Conservation (phyloP, 2,329 filamentous ascomycete species). For the Fusarium sp. region DNA sequence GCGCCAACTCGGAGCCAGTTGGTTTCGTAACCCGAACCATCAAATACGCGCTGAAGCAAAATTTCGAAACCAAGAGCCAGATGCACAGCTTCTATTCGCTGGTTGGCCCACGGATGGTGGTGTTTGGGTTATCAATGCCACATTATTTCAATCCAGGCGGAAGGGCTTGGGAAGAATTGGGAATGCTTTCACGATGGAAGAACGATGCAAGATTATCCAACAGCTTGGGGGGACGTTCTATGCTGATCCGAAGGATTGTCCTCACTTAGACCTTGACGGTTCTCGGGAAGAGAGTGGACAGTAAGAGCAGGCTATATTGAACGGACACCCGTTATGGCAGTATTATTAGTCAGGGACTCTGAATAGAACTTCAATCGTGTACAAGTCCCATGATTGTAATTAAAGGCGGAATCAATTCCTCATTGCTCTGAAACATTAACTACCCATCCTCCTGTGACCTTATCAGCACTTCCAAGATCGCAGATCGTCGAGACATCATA, state of each 20-base stretch:
- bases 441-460: too few relatives aligned
- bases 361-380: too few relatives aligned
- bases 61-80: background rate
- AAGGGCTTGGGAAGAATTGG: background rate
- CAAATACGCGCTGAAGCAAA: background rate
- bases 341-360: too few relatives aligned
- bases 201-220: background rate
- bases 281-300: background rate
- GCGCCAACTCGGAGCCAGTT: background rate
- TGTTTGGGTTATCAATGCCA: background rate
- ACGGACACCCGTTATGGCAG: too few relatives aligned
- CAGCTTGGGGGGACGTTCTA: background rate
- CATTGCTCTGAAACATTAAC: too few relatives aligned
- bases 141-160: background rate
- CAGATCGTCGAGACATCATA: too few relatives aligned
- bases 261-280: background rate
- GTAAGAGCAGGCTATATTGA: background rate
- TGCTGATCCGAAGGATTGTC: background rate
- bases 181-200: slow-evolving; percentile 2
- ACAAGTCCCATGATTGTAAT: too few relatives aligned
- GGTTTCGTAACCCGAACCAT: background rate
- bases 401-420: too few relatives aligned
- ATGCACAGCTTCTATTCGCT: background rate
- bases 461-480: too few relatives aligned
- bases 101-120: background rate